A percentile compares a stretch with the other conserved stretches of the same genome.
phyloP scores from a whole-genome alignment of 2,329 filamentous ascomycete species.

The Madurella mycetomatis region DNA sequence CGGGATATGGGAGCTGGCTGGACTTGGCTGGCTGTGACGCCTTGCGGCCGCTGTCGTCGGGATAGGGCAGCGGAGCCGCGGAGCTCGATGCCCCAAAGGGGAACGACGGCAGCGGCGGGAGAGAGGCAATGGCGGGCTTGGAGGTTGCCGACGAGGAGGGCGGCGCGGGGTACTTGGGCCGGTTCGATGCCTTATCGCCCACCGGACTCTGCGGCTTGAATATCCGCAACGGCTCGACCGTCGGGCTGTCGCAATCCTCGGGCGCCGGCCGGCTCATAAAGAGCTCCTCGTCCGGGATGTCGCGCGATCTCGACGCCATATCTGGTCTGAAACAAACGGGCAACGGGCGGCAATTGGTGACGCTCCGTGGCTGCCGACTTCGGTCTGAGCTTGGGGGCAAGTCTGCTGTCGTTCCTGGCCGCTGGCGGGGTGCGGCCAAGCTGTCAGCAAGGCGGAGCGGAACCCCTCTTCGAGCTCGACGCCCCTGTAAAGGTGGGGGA shows the following conservation, averaged over 20 bases:
- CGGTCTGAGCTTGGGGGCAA: neutral
- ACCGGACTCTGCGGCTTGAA: constrained; percentile 70
- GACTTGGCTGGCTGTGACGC: neutral
- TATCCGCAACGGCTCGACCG: constrained; percentile 78
- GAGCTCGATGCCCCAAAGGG: constrained; percentile 67
- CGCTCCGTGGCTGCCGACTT: neutral
- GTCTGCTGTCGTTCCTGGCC: neutral
- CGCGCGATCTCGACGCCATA: constrained; percentile 53
- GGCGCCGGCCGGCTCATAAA: constrained; percentile 63
- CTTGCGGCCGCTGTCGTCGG: constrained; percentile 58
- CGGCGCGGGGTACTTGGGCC: constrained; percentile 50
- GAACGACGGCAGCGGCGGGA: constrained; percentile 41
- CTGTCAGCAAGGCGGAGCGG: constrained; percentile 3
- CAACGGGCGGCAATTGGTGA: neutral
- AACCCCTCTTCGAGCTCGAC: constrained; percentile 15
- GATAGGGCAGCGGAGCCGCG: constrained; percentile 65
- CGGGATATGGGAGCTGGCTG: constrained; percentile 24
- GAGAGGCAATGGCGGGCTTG: constrained; percentile 41
- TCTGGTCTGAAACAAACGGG: constrained; percentile 1
- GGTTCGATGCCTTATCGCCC: constrained; percentile 40
- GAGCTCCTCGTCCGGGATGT: constrained; percentile 74
- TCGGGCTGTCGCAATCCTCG: constrained; percentile 63
- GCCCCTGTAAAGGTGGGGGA: constrained; percentile 5
- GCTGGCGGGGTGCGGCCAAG: constrained; percentile 1
- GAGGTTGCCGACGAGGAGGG: constrained; percentile 34